These are phyloP conservation scores for Globisporangium lucens DNA, from an alignment of 352 stramenopile genomes.

Conservation along the genomic window DNA sequence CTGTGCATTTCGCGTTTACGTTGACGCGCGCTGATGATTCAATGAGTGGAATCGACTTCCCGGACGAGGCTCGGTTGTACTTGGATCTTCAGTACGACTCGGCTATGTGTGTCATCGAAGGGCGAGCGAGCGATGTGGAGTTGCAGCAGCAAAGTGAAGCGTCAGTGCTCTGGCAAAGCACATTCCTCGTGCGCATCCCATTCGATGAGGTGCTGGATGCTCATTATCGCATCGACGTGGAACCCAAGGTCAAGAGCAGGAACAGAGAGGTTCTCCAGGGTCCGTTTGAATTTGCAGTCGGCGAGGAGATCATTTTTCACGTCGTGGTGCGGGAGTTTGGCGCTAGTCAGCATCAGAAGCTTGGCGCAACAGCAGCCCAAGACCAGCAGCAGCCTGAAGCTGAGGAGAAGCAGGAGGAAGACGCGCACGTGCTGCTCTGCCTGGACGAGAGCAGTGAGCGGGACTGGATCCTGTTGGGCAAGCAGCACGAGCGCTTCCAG, in stretches of 20 bases:
- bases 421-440: slow-evolving; percentile 32
- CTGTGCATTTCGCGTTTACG: slow-evolving; percentile 40
- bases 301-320: slow-evolving; percentile 48
- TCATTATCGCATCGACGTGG: slow-evolving; percentile 41
- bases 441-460: slow-evolving; percentile 43
- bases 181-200: slow-evolving; percentile 26
- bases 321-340: slow-evolving; percentile 32
- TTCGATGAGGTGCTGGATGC: slow-evolving; percentile 26
- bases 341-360: background rate
- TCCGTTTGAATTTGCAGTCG: slow-evolving; percentile 18
- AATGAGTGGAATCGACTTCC: background rate
- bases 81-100: slow-evolving; percentile 17
- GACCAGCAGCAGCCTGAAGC: slow-evolving; percentile 7
- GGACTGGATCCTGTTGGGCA: slow-evolving; percentile 74
- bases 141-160: background rate
- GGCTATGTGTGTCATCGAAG: background rate
- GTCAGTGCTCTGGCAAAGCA: slow-evolving; percentile 8
- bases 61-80: slow-evolving; percentile 4
- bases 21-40: slow-evolving; percentile 15
- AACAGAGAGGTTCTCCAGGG: background rate
- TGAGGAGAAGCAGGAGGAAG: slow-evolving; percentile 1
- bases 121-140: background rate
- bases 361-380: background rate
- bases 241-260: slow-evolving; percentile 20
- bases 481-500: slow-evolving; percentile 47